Percentiles rank a stretch among this genome's conserved stretches.
Conservation (phyloP, 352 stramenopile species). For the Pythium dissotocum region DNA sequence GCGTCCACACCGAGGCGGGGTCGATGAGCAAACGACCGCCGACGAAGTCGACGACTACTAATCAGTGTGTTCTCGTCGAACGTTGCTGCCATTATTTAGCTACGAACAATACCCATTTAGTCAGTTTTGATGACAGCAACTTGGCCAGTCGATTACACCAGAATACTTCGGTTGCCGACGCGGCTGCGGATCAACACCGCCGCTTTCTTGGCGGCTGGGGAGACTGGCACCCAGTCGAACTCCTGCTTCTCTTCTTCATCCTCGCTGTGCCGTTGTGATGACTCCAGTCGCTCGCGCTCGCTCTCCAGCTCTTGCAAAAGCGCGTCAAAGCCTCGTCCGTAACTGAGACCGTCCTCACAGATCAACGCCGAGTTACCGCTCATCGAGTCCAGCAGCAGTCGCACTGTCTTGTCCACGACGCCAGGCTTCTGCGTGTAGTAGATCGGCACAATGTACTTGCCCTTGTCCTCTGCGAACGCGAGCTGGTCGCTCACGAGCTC, state of each 20-base stretch:
- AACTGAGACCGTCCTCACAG: constrained; percentile 65
- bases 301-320: constrained; percentile 41
- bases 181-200: neutral
- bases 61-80: neutral
- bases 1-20: neutral
- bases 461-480: constrained; percentile 83
- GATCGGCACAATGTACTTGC: constrained; percentile 72
- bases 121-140: neutral
- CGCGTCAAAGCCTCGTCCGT: constrained; percentile 61
- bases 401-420: constrained; percentile 43
- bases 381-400: constrained; percentile 38
- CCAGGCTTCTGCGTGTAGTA: constrained; percentile 59
- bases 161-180: neutral
- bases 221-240: constrained; percentile 7
- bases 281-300: constrained; percentile 4
- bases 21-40: constrained; percentile 7
- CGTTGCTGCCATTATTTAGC: constrained; percentile 17
- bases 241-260: constrained; percentile 10
- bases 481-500: constrained; percentile 83
- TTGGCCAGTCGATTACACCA: constrained; percentile 1
- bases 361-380: constrained; percentile 36
- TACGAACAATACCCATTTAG: neutral
- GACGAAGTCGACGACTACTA: constrained; percentile 18
- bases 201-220: neutral
- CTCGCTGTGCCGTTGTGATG: neutral